These are phyloP conservation scores for Fraxinus cuspidata DNA, from an alignment of 257 asterid genomes.

Conservation along the genomic window DNA sequence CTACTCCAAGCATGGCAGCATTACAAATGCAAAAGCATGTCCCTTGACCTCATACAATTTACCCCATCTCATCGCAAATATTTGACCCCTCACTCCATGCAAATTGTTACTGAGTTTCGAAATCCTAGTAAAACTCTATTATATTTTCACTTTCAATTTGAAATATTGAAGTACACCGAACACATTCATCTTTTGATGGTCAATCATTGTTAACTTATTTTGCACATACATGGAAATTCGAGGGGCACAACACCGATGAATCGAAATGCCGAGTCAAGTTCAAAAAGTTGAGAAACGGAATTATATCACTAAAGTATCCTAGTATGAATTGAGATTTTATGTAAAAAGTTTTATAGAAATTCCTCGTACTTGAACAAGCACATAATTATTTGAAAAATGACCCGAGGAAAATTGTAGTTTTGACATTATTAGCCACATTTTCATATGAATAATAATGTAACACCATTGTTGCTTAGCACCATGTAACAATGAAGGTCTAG, in stretches of 20 bases:
- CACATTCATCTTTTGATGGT: background rate
- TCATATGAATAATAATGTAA: too few species aligned
- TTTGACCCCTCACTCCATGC: background rate
- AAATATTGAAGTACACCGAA: background rate
- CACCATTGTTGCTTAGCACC: too few species aligned
- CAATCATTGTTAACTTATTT: background rate
- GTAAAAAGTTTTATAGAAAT: background rate
- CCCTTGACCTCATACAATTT: background rate
- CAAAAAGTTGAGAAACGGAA: background rate
- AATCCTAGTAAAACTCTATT: background rate
- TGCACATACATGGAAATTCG: background rate
- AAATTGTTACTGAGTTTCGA: background rate
- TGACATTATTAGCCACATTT: constrained; percentile 14
- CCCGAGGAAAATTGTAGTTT: background rate
- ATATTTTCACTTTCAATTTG: background rate
- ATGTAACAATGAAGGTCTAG: too few species aligned
- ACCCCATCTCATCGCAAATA: background rate
- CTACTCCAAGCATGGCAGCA: background rate
- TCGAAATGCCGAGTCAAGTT: background rate
- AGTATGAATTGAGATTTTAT: too few species aligned
- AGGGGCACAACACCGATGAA: background rate
- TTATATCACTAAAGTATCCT: too few species aligned
- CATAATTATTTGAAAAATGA: background rate
- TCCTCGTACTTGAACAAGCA: background rate
- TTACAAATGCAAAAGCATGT: background rate